Base-by-base conservation (phyloP, 768 basidiomycete genomes). In the Suillus tomentosus region DNA sequence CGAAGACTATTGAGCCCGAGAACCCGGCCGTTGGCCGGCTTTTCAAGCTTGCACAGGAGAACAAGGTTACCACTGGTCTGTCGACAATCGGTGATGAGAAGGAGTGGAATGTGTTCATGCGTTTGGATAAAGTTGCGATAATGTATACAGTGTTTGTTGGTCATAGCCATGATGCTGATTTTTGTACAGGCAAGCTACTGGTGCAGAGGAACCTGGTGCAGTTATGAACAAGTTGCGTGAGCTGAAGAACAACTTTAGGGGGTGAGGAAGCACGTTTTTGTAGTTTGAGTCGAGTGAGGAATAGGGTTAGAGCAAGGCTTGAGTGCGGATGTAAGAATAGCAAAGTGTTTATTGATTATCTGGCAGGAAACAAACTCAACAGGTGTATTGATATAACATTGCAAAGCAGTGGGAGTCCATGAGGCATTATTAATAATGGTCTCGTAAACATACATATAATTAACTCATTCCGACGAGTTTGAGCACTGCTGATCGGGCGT, bases 21-120 rank as follows among this genome's bases (percentile, higher is more conserved):
- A 94, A 91, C 72, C 64, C 80, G 27, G 90, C 80, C 2, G 74
- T 96, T 51, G 76, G 74, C 36, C 82, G 85, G 36, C 84, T 97
- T 37, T 79, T 78, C 8, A 78, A 83, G 51, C 79, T 94, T 22
- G 83, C 85, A 27, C 72, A 82, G 59, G 79, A 81, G 54, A 88
- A 94, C 70, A 71, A 81, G 62, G 75, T 86, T 53, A 94, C 91
- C 5, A 86, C 90, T 5, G 95, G 96, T 47, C 78, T 89, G 72
- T 90, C 91, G 14, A 97, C 95, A 0, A 95, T 99, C 58, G 91
- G 85, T 0, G 92, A 99, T 68, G 96, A 99, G 80, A 95, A 95
- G 78, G 80, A 87, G 67, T 96, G 93, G 92, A 99, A 99, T 76
- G 88, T 94, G 9, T 98, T 98, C 76, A 95, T 97, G 94, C 85